phyloP scores from a whole-genome alignment of 805 yeast genomes.

The Candida pini region DNA sequence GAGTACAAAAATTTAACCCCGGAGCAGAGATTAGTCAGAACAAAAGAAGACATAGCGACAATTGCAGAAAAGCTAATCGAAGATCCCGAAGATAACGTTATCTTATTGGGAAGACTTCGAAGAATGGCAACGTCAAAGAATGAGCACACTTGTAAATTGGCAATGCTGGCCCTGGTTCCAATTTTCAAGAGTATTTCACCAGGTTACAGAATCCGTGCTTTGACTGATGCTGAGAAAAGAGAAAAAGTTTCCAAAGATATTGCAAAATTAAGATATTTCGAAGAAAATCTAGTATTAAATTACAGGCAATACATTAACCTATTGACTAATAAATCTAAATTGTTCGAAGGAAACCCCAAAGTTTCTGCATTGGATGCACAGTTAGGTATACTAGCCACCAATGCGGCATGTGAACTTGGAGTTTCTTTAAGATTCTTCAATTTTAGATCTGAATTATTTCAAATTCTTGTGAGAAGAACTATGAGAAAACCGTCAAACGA shows the following conservation, averaged over 20 bases:
- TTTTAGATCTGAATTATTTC: constrained; percentile 67
- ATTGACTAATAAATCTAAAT: constrained; percentile 34
- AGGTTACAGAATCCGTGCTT: constrained; percentile 76
- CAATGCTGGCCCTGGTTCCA: constrained; percentile 75
- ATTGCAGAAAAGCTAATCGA: constrained; percentile 73
- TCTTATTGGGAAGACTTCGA: constrained; percentile 57
- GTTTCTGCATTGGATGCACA: constrained; percentile 31
- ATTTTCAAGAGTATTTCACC: constrained; percentile 85
- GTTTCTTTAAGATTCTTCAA: constrained; percentile 73
- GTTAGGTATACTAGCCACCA: constrained; percentile 55
- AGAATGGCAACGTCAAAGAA: constrained; percentile 67
- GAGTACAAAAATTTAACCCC: constrained; percentile 44
- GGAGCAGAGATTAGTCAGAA: constrained; percentile 47
- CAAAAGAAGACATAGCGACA: constrained; percentile 81
- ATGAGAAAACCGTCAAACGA: constrained; percentile 50
- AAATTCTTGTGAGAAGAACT: constrained; percentile 61
- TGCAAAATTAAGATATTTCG: constrained; percentile 69
- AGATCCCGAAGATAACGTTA: constrained; percentile 82
- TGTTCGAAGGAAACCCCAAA: constrained; percentile 27
- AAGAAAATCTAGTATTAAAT: constrained; percentile 65
- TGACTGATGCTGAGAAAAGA: constrained; percentile 72
- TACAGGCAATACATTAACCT: constrained; percentile 63
- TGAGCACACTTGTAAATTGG: constrained; percentile 59
- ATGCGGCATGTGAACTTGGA: constrained; percentile 75
- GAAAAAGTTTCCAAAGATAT: constrained; percentile 85